These are phyloP conservation scores for Wallemia hederae DNA, from an alignment of 1,284 basidiomycete species.

Conservation along the genomic window DNA sequence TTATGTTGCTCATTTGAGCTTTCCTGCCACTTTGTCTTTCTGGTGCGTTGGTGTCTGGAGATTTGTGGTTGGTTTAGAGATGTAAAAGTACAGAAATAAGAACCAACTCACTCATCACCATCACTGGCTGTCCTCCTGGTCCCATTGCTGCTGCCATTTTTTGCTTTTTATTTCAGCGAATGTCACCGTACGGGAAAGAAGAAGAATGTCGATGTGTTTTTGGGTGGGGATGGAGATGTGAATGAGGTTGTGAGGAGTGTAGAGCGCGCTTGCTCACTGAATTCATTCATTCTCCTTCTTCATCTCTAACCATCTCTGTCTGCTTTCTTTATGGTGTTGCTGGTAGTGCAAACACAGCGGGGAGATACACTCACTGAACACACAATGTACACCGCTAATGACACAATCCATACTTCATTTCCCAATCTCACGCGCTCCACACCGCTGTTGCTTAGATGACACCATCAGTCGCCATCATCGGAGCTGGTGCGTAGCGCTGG, in stretches of 20 bases:
- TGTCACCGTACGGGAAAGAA: too few relatives aligned
- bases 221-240: not conserved
- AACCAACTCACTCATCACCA: slow-evolving; percentile 20
- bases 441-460: not conserved
- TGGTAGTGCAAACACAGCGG: too few relatives aligned
- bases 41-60: slow-evolving; percentile 46
- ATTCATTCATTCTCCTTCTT: not conserved
- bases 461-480: not conserved
- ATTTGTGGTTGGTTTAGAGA: not conserved
- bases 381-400: too few relatives aligned
- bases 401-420: too few relatives aligned
- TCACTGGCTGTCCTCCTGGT: slow-evolving; percentile 15
- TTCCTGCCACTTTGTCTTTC: slow-evolving; percentile 80
- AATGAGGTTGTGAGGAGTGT: too few relatives aligned
- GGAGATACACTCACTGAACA: too few relatives aligned
- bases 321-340: not conserved
- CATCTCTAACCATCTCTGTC: too few relatives aligned
- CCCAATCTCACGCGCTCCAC: too few relatives aligned
- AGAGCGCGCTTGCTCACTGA: too few relatives aligned
- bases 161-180: not conserved
- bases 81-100: not conserved
- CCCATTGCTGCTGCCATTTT: slow-evolving; percentile 4
- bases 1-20: slow-evolving; percentile 90
- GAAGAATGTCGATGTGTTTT: not conserved
- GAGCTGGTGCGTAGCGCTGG: not conserved